Evolutionary conservation across 257 asterid genomes (phyloP).

Genomic region (Jacaranda copaia): DNA sequence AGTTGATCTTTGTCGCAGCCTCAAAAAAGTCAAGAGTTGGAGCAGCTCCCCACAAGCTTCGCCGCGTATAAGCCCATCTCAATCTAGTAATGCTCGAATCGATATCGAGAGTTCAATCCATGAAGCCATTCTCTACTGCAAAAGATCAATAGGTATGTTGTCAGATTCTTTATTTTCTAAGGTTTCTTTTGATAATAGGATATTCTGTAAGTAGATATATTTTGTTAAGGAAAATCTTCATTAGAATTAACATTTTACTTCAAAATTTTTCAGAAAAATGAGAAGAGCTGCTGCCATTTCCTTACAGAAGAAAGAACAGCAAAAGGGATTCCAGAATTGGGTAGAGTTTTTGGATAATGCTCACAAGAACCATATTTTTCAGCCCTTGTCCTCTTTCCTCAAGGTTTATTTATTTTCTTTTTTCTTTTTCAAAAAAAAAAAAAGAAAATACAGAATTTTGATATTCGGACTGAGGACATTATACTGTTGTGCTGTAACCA

Average conservation of each 20-base stretch:
- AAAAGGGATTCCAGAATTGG: slow-evolving; percentile 16
- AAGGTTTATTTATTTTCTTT: not conserved
- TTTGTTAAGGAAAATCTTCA: not conserved
- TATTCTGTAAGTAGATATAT: not conserved
- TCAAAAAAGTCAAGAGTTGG: slow-evolving; percentile 49
- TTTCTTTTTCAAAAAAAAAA: not conserved
- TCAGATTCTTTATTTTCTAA: not conserved
- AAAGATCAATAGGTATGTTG: slow-evolving; percentile 62
- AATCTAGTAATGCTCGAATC: slow-evolving; percentile 38
- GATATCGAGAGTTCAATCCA: slow-evolving; percentile 62
- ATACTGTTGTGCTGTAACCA: slow-evolving; percentile 32
- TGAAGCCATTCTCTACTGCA: slow-evolving; percentile 74
- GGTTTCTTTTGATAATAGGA: not conserved
- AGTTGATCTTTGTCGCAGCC: slow-evolving; percentile 10
- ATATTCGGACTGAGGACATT: slow-evolving; percentile 28
- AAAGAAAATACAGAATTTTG: slow-evolving; percentile 7
- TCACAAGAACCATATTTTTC: slow-evolving; percentile 19
- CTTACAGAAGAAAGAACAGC: slow-evolving; percentile 20
- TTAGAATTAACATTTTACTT: slow-evolving; percentile 23
- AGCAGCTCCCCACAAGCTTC: slow-evolving; percentile 48
- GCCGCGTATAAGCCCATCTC: slow-evolving; percentile 44
- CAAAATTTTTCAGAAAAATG: slow-evolving; percentile 47
- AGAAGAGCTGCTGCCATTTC: slow-evolving; percentile 23
- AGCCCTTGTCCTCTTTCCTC: slow-evolving; percentile 27
- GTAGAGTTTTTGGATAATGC: slow-evolving; percentile 22